Base-by-base conservation (phyloP, 2,329 filamentous ascomycete genomes). In the Ceratocystiopsis sp. region DNA sequence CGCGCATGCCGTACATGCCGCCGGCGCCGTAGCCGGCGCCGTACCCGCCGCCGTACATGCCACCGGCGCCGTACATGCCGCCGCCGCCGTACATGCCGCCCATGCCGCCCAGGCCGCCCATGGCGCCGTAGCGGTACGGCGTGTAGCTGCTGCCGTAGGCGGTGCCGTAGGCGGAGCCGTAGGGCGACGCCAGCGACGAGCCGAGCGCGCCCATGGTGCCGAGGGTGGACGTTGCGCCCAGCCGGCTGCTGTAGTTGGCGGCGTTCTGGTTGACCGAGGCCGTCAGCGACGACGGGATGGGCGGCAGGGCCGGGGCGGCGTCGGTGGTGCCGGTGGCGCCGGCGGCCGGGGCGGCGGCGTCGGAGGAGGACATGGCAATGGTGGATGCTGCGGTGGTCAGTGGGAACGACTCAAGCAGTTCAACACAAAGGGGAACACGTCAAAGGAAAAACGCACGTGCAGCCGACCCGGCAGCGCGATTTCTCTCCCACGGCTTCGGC, bases 401-500 rank as follows among this genome's bases (percentile, higher is more conserved):
- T 8, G 42, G 11, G 15, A 37, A 42, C n/a, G n/a, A n/a, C n/a
- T n/a, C n/a, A n/a, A n/a, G n/a, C n/a, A n/a, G n/a, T n/a, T n/a
- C n/a, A 16, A 39, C 18, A 38, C 25, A 35, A 32, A 37, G 12
- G 19, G 19, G 8, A 19, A 16, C 6, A 29, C 37, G 17, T 2
- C 3, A 16, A 29, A 21, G 35, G 35, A 35, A 17, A 5, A 33
- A 33, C 39, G 12, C 18, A 44, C 41, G 42, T 40, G 49, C 17
- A 35, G 46, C 67, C 36, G 46, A 38, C 16, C 47, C 37, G 41
- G 68, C 68, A 48, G 75, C 73, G 62, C 80, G 81, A 51, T 79
- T 73, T 61, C 80, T 75, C 66, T 98, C 91, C 91, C 91, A 98
- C 39, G 91, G 91, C 65, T 98, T 98, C 44, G 91, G 91, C 57